Percentiles rank a stretch among this genome's conserved stretches.
Conservation (phyloP, 1,284 basidiomycete genomes). For the Fomitiporia mediterranea region DNA sequence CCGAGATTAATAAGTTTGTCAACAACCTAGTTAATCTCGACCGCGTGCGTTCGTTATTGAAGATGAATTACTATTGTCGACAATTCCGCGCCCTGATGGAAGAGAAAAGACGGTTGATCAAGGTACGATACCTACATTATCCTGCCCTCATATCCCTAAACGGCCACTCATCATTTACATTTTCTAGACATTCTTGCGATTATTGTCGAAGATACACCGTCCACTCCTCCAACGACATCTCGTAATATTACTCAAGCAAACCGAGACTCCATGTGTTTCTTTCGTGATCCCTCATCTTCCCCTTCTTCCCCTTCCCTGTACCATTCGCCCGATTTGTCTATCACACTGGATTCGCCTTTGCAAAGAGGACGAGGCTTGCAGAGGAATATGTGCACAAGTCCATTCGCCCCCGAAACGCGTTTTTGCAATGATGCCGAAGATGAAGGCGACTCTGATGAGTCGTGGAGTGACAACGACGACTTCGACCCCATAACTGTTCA, state of each 20-base stretch:
- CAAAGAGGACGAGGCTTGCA: slow-evolving; percentile 41
- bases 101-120: slow-evolving; percentile 29
- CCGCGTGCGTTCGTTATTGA: slow-evolving; percentile 73
- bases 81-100: slow-evolving; percentile 53
- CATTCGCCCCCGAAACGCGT: slow-evolving; percentile 49
- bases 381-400: slow-evolving; percentile 42
- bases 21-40: slow-evolving; percentile 82
- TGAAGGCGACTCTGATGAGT: slow-evolving; percentile 34
- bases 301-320: slow-evolving; percentile 37
- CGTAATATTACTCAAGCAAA: slow-evolving; percentile 51
- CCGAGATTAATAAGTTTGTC: slow-evolving; percentile 74
- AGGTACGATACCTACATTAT: slow-evolving; percentile 27
- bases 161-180: neutral
- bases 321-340: slow-evolving; percentile 44
- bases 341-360: slow-evolving; percentile 38
- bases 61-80: slow-evolving; percentile 69
- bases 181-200: slow-evolving; percentile 60
- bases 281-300: slow-evolving; percentile 38
- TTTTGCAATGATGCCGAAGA: slow-evolving; percentile 49
- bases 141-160: too few species aligned
- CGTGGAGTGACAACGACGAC: slow-evolving; percentile 51
- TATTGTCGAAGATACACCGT: slow-evolving; percentile 52
- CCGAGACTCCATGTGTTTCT: slow-evolving; percentile 31
- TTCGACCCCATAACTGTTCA: slow-evolving; percentile 76
- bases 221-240: slow-evolving; percentile 45